Evolutionary conservation across 75 land plant species (phyloP).

Genomic region (Cryptomeria japonica): DNA sequence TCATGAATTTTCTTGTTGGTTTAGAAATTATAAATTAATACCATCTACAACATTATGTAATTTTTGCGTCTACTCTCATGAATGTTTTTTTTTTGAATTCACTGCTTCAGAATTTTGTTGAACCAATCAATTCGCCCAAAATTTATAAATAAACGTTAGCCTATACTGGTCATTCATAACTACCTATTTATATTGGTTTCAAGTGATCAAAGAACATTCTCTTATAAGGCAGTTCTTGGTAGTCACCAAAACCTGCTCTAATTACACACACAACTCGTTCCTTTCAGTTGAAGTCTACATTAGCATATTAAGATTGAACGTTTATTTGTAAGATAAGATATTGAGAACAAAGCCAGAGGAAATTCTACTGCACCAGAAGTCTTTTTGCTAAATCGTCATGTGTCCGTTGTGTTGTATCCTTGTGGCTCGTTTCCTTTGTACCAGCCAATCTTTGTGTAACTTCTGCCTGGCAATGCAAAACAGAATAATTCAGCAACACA

Average conservation of each 20-base stretch:
- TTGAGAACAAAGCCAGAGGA: not conserved
- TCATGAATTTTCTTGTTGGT: too few relatives aligned
- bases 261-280: not conserved
- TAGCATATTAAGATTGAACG: not conserved
- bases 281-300: not conserved
- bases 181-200: not conserved
- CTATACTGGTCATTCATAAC: not conserved
- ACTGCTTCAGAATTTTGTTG: not conserved
- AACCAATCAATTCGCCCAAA: not conserved
- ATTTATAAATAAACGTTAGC: not conserved
- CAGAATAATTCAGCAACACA: not conserved
- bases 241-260: not conserved
- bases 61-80: not conserved
- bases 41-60: too few relatives aligned
- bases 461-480: constrained; percentile 67
- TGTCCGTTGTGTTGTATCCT: constrained; percentile 43
- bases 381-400: constrained; percentile 97
- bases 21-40: too few relatives aligned
- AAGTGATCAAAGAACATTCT: not conserved
- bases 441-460: constrained; percentile 83
- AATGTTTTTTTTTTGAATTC: not conserved
- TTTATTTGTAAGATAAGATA: not conserved
- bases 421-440: constrained; percentile 63
- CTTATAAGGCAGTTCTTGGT: not conserved
- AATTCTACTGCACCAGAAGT: constrained; percentile 63